Base-by-base conservation (phyloP, 768 basidiomycete genomes). In the Russula vinacea region DNA sequence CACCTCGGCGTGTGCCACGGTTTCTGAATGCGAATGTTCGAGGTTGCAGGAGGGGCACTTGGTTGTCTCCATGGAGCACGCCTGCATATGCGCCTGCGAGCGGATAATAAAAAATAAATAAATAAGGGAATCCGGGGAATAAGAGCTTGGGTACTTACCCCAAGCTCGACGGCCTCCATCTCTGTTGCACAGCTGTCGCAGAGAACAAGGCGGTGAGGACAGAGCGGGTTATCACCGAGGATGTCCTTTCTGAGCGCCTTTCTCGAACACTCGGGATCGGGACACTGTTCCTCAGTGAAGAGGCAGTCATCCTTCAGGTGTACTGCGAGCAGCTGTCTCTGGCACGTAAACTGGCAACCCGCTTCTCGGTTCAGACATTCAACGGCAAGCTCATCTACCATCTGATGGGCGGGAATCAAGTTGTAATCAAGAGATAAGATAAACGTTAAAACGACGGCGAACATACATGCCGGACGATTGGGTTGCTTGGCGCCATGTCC, bases 371-470 rank as follows among this genome's bases (percentile, higher is more conserved):
- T 78, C 8, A 83, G 79, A 73, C 92, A 94, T 72, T 87, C 83
- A 0, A 93, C 90, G 16, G 81, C 49, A 50, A 94, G 79, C 76
- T 94, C 92, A 66, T 93, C 91, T 50, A 92, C 92, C 58, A 94
- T 81, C 90, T 93, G 67, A 56, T 29, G 29, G 1, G 14, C n/a
- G n/a, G 52, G 33, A 29, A 35, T 9, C 26, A 3, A 61, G 58
- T 5, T 40, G 40, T 37, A 5, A 2, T 26, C 29, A 33, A 42
- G 37, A n/a, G 62, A 39, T 56, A 49, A 29, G 62, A 35, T 50
- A 8, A 29, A n/a, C 9, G 22, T 22, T 10, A 45, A n/a, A 26
- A 52, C 16, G 26, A 39, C 55, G 7, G 78, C 88, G 70, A 66
- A 90, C 89, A 65, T 88, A 90, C 89, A 65, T 89, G 85, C 65